A percentile compares a stretch with the other conserved stretches of the same genome.
Conservation (phyloP, 2,329 filamentous ascomycete species). For the Clarireedia hainanense region DNA sequence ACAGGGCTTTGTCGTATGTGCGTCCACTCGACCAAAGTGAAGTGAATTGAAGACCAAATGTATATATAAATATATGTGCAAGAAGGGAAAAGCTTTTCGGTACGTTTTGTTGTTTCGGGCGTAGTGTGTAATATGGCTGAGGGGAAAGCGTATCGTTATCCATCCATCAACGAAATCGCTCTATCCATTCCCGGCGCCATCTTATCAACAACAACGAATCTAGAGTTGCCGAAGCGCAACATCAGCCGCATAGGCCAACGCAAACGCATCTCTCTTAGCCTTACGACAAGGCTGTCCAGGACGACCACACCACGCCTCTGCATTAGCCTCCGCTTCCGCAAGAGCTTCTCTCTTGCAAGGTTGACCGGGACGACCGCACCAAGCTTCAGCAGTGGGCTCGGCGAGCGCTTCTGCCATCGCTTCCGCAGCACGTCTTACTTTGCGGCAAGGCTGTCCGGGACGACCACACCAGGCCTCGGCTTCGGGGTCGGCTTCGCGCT, state of each 20-base stretch:
- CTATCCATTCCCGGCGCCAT: not conserved
- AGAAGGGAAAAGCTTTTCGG: too few species aligned
- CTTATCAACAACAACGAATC: not conserved
- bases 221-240: constrained; percentile 10
- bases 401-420: constrained; percentile 15
- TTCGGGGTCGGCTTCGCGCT: constrained; percentile 10
- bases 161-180: not conserved
- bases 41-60: too few species aligned
- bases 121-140: too few species aligned
- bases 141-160: not conserved
- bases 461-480: constrained; percentile 9
- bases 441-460: constrained; percentile 6
- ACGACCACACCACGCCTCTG: constrained; percentile 13
- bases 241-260: constrained; percentile 14
- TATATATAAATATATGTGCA: too few species aligned
- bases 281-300: constrained; percentile 18
- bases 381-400: constrained; percentile 18
- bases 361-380: constrained; percentile 15
- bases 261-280: constrained; percentile 12
- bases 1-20: too few species aligned
- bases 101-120: too few species aligned
- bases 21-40: too few species aligned
- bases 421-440: constrained; percentile 7
- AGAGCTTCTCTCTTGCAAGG: constrained; percentile 17
- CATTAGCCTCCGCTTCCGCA: constrained; percentile 11